Evolutionary conservation across 2,329 filamentous ascomycete species (phyloP).

Genomic region (Ophiostoma novo-ulmi): DNA sequence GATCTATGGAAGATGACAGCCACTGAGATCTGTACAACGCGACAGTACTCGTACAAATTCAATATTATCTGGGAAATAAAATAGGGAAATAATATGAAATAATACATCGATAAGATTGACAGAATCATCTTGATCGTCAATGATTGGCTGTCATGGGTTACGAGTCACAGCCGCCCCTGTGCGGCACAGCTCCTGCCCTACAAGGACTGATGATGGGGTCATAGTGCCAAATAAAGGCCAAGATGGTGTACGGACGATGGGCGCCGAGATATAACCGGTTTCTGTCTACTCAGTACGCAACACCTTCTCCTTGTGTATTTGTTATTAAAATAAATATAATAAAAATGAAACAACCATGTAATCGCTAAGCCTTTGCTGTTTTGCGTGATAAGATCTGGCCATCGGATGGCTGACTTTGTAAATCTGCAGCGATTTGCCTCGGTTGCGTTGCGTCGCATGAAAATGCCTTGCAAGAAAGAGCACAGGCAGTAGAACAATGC

Average conservation of each 20-base stretch:
- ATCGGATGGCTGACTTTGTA: neutral
- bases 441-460: neutral
- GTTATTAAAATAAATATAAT: neutral
- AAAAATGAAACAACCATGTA: neutral
- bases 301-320: neutral
- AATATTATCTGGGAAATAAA: neutral
- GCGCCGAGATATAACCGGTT: slow-evolving; percentile 2
- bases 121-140: neutral
- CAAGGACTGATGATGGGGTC: neutral
- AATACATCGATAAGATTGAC: neutral
- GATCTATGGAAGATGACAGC: slow-evolving; percentile 4
- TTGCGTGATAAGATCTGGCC: no score
- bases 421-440: neutral
- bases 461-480: neutral
- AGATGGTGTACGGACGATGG: neutral
- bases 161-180: neutral
- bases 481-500: neutral
- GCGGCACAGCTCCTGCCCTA: slow-evolving; percentile 9
- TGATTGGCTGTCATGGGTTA: slow-evolving; percentile 4
- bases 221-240: neutral
- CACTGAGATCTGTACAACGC: slow-evolving; percentile 7
- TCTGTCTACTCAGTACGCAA: neutral
- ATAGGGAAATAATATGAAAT: neutral
- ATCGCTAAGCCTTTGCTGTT: neutral
- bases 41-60: neutral